These are phyloP conservation scores for Fibroporia radiculosa DNA, from an alignment of 768 basidiomycete genomes.

Conservation along the genomic window DNA sequence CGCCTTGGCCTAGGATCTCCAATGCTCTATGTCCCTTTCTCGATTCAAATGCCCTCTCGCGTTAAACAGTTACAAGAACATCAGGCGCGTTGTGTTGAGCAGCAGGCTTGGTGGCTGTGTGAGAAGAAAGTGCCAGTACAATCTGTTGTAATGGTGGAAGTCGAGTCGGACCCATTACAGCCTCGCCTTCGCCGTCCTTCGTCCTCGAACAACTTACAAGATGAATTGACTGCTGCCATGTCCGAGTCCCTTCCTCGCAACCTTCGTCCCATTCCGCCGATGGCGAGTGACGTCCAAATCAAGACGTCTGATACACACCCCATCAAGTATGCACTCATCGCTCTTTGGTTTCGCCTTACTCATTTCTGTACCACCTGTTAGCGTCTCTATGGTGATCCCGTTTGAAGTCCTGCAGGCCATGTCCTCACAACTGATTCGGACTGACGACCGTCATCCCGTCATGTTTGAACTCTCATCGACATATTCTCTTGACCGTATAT, in stretches of 20 bases:
- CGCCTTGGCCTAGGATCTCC: conserved; percentile 39
- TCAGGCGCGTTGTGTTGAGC: conserved; percentile 34
- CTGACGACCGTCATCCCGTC: conserved; percentile 13
- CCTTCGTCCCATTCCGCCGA: conserved; percentile 12
- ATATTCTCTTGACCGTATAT: conserved; percentile 25
- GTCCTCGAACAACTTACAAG: conserved; percentile 29
- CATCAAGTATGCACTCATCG: conserved; percentile 48
- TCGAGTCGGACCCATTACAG: neutral
- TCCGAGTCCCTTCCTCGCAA: conserved; percentile 29
- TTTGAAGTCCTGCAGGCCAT: conserved; percentile 38
- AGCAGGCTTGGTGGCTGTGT: conserved; percentile 45
- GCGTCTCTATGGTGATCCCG: conserved; percentile 52
- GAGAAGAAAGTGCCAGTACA: conserved; percentile 3
- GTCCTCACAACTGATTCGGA: conserved; percentile 25
- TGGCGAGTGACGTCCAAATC: conserved; percentile 18
- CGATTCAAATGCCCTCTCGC: conserved; percentile 52
- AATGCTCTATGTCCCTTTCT: conserved; percentile 51
- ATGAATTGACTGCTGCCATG: conserved; percentile 49
- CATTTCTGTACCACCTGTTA: conserved; percentile 13
- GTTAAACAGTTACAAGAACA: conserved; percentile 43
- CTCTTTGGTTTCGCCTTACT: neutral
- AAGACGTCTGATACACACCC: conserved; percentile 80
- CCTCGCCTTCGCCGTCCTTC: neutral
- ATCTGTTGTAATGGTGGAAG: neutral
- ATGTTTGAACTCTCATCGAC: conserved; percentile 29